phyloP scores from a whole-genome alignment of 163 green algal species.

The Picocystis sp. region DNA sequence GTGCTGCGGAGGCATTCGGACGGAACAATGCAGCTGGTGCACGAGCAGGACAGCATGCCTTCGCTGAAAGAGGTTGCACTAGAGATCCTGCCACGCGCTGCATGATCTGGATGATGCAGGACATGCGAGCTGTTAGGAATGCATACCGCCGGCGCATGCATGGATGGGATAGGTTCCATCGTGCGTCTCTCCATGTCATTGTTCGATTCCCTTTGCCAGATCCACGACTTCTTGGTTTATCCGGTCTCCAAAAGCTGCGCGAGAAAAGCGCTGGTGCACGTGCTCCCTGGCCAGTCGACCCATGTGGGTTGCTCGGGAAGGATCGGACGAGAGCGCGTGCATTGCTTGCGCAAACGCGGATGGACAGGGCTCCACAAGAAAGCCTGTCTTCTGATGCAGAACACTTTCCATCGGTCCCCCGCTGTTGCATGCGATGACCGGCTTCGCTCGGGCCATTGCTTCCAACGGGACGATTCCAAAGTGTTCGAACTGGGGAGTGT shows the following conservation, averaged over 20 bases:
- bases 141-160: no score
- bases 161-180: no score
- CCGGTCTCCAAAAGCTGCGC: constrained; percentile 1
- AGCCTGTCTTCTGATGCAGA: constrained; percentile 39
- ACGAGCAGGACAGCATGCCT: constrained; percentile 26
- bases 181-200: no score
- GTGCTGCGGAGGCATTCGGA: constrained; percentile 9
- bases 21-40: constrained; percentile 12
- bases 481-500: constrained; percentile 82
- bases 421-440: constrained; percentile 74
- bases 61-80: constrained; percentile 44
- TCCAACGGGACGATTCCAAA: constrained; percentile 97
- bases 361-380: constrained; percentile 36
- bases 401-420: constrained; percentile 77
- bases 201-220: no score
- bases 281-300: not conserved
- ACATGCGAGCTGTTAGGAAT: no score
- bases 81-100: constrained; percentile 35
- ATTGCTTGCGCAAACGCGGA: constrained; percentile 5
- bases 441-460: constrained; percentile 64
- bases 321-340: not conserved
- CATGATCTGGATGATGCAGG: no score
- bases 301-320: not conserved
- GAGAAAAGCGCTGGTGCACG: constrained; percentile 3
- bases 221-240: no score